A percentile compares a stretch with the other conserved stretches of the same genome.
These are phyloP conservation scores for Debaryomyces subglobosus DNA, from an alignment of 1,139 yeast species.

Conservation along the genomic window DNA sequence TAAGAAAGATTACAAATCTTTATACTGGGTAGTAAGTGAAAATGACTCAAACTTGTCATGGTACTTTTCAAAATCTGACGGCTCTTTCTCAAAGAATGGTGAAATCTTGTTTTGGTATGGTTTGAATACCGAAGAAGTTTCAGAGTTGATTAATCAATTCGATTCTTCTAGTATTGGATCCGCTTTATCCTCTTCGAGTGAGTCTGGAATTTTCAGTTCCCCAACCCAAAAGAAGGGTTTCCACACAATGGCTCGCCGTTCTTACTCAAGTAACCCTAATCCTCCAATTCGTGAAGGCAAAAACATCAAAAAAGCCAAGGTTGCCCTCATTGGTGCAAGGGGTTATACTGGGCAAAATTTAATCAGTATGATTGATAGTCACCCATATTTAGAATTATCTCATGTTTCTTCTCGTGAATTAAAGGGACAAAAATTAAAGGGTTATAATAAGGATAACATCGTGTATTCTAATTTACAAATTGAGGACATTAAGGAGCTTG, in stretches of 20 bases:
- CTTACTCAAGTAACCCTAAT: slow-evolving; percentile 58
- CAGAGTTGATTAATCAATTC: slow-evolving; percentile 68
- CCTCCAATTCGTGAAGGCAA: slow-evolving; percentile 69
- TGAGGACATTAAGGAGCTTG: slow-evolving; percentile 82
- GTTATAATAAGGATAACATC: slow-evolving; percentile 80
- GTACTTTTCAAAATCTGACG: slow-evolving; percentile 93
- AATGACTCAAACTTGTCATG: slow-evolving; percentile 89
- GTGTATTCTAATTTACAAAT: slow-evolving; percentile 83
- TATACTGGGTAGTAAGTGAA: slow-evolving; percentile 91
- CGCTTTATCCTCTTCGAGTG: slow-evolving; percentile 42
- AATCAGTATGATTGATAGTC: slow-evolving; percentile 81
- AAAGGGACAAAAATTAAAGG: slow-evolving; percentile 81
- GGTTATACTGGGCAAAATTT: slow-evolving; percentile 96
- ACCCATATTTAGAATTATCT: slow-evolving; percentile 82
- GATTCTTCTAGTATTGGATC: slow-evolving; percentile 43
- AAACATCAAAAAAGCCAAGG: slow-evolving; percentile 63
- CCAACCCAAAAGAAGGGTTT: slow-evolving; percentile 45
- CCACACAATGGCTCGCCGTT: slow-evolving; percentile 25
- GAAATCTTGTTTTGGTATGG: slow-evolving; percentile 96
- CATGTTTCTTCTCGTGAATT: slow-evolving; percentile 97
- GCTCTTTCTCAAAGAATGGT: slow-evolving; percentile 89
- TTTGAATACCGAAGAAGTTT: slow-evolving; percentile 63
- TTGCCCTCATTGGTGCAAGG: slow-evolving; percentile 97
- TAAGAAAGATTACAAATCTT: slow-evolving; percentile 67
- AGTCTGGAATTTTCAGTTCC: slow-evolving; percentile 44